Conservation (phyloP, 345 rosid genomes). For the Rhodamnia rubescens region DNA sequence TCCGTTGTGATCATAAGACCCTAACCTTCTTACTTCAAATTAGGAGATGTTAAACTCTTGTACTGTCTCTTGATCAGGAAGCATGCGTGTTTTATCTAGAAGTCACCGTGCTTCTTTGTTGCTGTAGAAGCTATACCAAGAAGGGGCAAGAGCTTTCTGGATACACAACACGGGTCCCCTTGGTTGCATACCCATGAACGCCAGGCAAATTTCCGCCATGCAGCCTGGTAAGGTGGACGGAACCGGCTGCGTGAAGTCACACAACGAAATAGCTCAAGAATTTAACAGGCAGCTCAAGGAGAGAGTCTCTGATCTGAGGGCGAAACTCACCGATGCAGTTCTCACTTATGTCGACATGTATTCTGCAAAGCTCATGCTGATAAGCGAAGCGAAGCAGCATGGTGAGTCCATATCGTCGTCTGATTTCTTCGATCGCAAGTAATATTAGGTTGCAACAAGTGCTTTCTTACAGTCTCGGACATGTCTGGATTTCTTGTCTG, state of each 20-base stretch:
- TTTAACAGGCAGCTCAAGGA: conserved; percentile 64
- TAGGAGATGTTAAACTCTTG: neutral
- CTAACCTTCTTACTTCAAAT: too few relatives aligned
- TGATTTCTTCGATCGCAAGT: neutral
- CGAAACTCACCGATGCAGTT: conserved; percentile 52
- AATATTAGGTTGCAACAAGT: neutral
- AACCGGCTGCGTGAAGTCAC: conserved; percentile 67
- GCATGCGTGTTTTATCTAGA: neutral
- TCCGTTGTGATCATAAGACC: neutral
- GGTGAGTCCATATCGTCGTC: neutral
- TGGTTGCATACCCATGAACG: conserved; percentile 70
- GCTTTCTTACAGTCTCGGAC: neutral
- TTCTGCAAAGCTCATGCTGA: conserved; percentile 33
- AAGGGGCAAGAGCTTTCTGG: conserved; percentile 60
- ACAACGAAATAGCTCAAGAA: conserved; percentile 65
- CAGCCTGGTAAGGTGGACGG: conserved; percentile 54
- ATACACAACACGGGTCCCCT: conserved; percentile 88
- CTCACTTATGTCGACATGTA: conserved; percentile 68
- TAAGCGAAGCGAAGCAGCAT: neutral
- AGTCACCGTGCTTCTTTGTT: neutral
- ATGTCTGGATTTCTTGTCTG: neutral
- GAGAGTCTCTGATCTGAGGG: conserved; percentile 31
- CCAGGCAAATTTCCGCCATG: conserved; percentile 35
- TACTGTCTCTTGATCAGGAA: neutral
- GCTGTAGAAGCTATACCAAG: conserved; percentile 30